phyloP scores from a whole-genome alignment of 805 yeast species.

The Yarrowia porcina region DNA sequence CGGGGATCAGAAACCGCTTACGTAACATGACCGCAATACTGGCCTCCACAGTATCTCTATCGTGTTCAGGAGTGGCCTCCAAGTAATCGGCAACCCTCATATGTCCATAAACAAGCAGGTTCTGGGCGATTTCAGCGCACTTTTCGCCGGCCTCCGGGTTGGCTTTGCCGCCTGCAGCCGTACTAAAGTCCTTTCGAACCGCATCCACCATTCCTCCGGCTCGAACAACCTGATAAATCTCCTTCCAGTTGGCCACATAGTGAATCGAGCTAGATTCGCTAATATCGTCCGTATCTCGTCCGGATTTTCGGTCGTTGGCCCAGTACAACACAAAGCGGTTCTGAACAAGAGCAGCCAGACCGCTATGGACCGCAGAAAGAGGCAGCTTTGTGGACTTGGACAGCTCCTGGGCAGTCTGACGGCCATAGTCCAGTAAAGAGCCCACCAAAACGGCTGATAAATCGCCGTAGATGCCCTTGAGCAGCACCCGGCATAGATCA shows the following conservation, averaged over 20 bases:
- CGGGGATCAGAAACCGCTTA: slow-evolving; percentile 52
- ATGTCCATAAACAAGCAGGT: slow-evolving; percentile 67
- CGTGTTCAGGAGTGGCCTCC: slow-evolving; percentile 31
- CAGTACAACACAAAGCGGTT: slow-evolving; percentile 70
- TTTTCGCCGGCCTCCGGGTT: slow-evolving; percentile 45
- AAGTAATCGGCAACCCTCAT: slow-evolving; percentile 54
- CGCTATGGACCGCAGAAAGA: slow-evolving; percentile 52
- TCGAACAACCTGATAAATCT: slow-evolving; percentile 61
- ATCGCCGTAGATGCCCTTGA: slow-evolving; percentile 55
- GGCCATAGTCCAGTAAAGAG: slow-evolving; percentile 61
- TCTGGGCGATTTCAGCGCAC: slow-evolving; percentile 61
- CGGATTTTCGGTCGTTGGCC: slow-evolving; percentile 35
- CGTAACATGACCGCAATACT: slow-evolving; percentile 48
- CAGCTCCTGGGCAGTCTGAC: slow-evolving; percentile 57
- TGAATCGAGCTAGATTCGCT: slow-evolving; percentile 30
- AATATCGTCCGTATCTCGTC: not conserved
- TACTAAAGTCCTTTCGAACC: slow-evolving; percentile 31
- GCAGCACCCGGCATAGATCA: slow-evolving; percentile 34
- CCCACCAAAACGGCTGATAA: slow-evolving; percentile 64
- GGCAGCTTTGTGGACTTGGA: slow-evolving; percentile 48
- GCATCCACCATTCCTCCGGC: slow-evolving; percentile 69
- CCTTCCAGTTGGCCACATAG: slow-evolving; percentile 63
- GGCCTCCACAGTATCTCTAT: slow-evolving; percentile 36
- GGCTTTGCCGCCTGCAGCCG: not conserved
- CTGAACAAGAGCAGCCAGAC: slow-evolving; percentile 75